Percentiles rank a stretch among this genome's conserved stretches.
Conservation (phyloP, 768 basidiomycete genomes). For the Lactarius trivialis region DNA sequence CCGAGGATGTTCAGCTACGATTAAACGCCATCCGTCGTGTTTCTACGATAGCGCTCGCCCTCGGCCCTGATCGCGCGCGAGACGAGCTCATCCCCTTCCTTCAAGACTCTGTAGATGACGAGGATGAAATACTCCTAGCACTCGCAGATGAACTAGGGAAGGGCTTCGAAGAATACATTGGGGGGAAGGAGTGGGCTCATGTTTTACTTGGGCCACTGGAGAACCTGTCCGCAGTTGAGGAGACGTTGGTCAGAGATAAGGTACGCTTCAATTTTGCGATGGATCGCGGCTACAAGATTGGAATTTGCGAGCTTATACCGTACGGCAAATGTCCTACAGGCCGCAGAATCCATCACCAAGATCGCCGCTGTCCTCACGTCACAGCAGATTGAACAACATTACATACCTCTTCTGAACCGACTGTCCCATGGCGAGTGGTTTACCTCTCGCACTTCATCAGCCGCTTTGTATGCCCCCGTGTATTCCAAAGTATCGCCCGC, state of each 20-base stretch:
- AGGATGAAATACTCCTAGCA: conserved; percentile 95
- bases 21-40: conserved; percentile 96
- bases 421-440: conserved; percentile 97
- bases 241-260: conserved; percentile 97
- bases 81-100: conserved; percentile 96
- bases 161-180: conserved; percentile 91
- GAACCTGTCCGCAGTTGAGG: conserved; percentile 93
- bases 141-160: conserved; percentile 92
- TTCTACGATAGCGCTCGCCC: conserved; percentile 94
- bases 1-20: conserved; percentile 94
- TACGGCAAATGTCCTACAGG: conserved; percentile 41
- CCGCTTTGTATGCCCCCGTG: conserved; percentile 86
- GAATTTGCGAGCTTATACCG: conserved; percentile 9
- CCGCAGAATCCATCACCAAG: conserved; percentile 92
- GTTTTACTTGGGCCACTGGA: conserved; percentile 86
- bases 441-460: conserved; percentile 93
- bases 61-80: conserved; percentile 91
- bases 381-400: conserved; percentile 78
- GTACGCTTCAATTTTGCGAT: conserved; percentile 36
- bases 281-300: background rate
- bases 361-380: conserved; percentile 72
- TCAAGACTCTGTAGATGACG: conserved; percentile 98
- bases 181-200: conserved; percentile 83
- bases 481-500: conserved; percentile 71
- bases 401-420: conserved; percentile 85